Conservation (phyloP, 371 early-diverging fungal genomes). For the Lichtheimia ramosa region DNA sequence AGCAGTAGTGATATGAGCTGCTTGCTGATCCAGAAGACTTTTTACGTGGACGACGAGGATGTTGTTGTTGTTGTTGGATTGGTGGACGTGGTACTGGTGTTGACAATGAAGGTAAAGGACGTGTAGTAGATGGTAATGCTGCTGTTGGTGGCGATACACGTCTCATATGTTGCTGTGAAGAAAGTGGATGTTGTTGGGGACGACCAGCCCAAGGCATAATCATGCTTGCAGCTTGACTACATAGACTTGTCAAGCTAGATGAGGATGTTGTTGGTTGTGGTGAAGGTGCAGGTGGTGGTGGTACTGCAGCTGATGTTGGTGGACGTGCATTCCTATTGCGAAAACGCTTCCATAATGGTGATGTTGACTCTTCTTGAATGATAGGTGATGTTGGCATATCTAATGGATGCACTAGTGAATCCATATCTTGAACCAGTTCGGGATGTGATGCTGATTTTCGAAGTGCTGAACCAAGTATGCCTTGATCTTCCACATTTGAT, state of each 20-base stretch:
- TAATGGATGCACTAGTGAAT: slow-evolving; percentile 3
- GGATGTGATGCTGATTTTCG: slow-evolving; percentile 8
- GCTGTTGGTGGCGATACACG: slow-evolving; percentile 4
- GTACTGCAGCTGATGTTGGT: background rate
- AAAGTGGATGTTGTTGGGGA: background rate
- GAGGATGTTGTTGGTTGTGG: slow-evolving; percentile 7
- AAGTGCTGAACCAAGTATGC: background rate
- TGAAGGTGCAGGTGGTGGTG: background rate
- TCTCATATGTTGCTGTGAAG: background rate
- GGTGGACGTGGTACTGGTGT: background rate
- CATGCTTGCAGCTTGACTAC: slow-evolving; percentile 16
- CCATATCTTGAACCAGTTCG: background rate
- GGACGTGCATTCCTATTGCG: background rate
- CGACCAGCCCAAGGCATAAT: slow-evolving; percentile 15
- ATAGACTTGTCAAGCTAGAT: slow-evolving; percentile 14
- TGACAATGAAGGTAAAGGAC: background rate
- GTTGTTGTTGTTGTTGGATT: background rate
- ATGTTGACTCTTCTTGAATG: slow-evolving; percentile 4
- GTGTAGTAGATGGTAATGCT: background rate
- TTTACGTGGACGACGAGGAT: too few species aligned
- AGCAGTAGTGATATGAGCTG: background rate
- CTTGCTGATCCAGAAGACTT: too few species aligned
- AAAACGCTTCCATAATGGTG: slow-evolving; percentile 12
- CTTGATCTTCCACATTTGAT: slow-evolving; percentile 5
- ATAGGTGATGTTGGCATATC: slow-evolving; percentile 2